Evolutionary conservation across 1,284 basidiomycete species (phyloP), one percentile per base, ranked within the genome.

Genomic region (Termitomyces sp.): DNA sequence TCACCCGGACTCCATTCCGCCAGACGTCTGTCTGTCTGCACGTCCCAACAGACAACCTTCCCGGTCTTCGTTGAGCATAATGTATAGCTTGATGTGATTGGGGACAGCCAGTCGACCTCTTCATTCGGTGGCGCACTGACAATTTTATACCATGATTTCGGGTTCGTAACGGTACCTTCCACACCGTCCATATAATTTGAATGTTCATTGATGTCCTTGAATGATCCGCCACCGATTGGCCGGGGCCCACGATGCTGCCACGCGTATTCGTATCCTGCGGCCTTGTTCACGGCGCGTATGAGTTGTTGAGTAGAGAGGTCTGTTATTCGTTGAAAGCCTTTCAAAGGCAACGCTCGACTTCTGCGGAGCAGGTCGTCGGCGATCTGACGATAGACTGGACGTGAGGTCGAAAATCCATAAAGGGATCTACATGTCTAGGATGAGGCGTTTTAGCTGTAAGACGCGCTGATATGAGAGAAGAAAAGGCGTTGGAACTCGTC

Each of bases 41-140:
- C 79, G 57, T 88, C 85, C 86, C 86, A 88, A 61, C 86, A 88
- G 6, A 88, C 79, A n/a, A 88, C 83, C 61, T 83, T 83, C 2
- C 86, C 86, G 52, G 77, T 81, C 68, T 84, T 86, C 0, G 86
- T 88, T 1, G 85, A 82, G 61, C 85, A 88, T 15, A 88, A 76
- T 2, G 80, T 84, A 63, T 88, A 88, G 41, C 78, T 83, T 5
- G 83, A 83, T 1, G 86, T 88, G 61, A 88, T 87, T 17, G 86
- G 85, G 2, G 84, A 86, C 9, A 88, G 67, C 86, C 85, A 88
- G 60, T 88, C 84, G 12, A 88, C 79, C 54, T 86, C 83, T 61
- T 88, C 84, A 30, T 63, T 66, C 3, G 82, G 79, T 0, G 85
- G 86, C 1, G 83, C 77, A 30, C 75, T 77, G 57, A 87, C 80